A percentile compares a stretch with the other conserved stretches of the same genome.
These are phyloP conservation scores for Acacia acuminata DNA, from an alignment of 306 rosid species.

Conservation along the genomic window DNA sequence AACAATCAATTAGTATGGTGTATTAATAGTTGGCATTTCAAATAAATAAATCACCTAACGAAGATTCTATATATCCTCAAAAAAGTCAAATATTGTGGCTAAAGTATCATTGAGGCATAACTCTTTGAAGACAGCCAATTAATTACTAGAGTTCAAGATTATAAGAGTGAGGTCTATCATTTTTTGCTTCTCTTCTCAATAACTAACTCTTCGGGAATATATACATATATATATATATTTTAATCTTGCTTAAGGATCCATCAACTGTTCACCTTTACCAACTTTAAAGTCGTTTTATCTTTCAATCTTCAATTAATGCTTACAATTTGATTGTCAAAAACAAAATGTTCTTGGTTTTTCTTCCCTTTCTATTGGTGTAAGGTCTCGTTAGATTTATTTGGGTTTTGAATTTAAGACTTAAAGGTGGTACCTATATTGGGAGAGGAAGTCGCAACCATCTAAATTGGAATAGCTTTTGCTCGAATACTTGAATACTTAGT, in stretches of 20 bases:
- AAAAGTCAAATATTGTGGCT: background rate
- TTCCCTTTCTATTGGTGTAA: too few relatives aligned
- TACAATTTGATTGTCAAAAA: too few relatives aligned
- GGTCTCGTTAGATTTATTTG: too few relatives aligned
- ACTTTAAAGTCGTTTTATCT: too few relatives aligned
- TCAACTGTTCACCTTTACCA: background rate
- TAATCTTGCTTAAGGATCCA: background rate
- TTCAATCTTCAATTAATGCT: background rate
- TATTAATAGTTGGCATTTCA: background rate
- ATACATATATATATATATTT: too few relatives aligned
- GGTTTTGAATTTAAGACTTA: too few relatives aligned
- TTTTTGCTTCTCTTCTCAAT: background rate
- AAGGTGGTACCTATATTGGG: too few relatives aligned
- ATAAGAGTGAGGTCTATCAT: too few relatives aligned
- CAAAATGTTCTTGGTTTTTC: too few relatives aligned
- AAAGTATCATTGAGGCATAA: background rate
- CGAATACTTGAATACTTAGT: too few relatives aligned
- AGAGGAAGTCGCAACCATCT: too few relatives aligned
- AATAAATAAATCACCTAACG: background rate
- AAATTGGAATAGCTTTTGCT: too few relatives aligned
- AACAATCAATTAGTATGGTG: background rate
- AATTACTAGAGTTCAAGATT: background rate
- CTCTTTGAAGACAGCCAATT: background rate
- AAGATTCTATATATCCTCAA: background rate
- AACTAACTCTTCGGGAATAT: background rate